phyloP scores from a whole-genome alignment of 1,139 yeast species.

The Kodamaea fungicola region DNA sequence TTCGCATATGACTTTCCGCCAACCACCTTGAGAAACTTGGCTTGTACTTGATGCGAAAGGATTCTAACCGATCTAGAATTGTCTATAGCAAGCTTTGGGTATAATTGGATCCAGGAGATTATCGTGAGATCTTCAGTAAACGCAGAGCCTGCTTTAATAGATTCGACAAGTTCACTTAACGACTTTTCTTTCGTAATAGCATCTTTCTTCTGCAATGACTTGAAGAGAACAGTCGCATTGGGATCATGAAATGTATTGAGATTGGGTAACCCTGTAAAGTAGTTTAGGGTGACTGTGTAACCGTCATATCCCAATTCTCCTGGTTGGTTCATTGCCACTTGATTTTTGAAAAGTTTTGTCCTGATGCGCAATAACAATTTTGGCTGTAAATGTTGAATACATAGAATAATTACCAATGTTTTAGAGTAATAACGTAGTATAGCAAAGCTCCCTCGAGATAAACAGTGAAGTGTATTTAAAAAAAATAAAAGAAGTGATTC shows the following conservation, averaged over 20 bases:
- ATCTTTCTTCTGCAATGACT: constrained; percentile 73
- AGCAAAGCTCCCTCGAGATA: background rate
- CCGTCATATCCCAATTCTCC: constrained; percentile 47
- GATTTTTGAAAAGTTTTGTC: constrained; percentile 1
- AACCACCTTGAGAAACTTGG: constrained; percentile 41
- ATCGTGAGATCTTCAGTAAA: constrained; percentile 47
- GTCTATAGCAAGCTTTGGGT: constrained; percentile 74
- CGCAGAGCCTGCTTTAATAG: constrained; percentile 10
- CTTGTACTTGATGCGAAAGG: constrained; percentile 63
- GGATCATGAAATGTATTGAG: constrained; percentile 54
- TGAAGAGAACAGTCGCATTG: constrained; percentile 63
- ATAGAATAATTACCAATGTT: no score
- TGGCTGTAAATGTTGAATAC: no score
- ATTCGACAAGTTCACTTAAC: constrained; percentile 46
- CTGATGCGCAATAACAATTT: no score
- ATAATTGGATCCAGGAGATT: constrained; percentile 75
- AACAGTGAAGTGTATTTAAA: background rate
- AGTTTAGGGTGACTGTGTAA: constrained; percentile 67
- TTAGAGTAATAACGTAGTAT: background rate
- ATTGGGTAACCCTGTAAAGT: constrained; percentile 78
- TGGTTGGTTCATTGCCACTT: constrained; percentile 9
- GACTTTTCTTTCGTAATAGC: constrained; percentile 83
- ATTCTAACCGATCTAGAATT: constrained; percentile 62
- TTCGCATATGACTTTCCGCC: constrained; percentile 61
- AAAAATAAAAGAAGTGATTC: constrained; percentile 52